phyloP scores from a whole-genome alignment of 1,139 yeast species.

The Yamadazyma friedrichii region DNA sequence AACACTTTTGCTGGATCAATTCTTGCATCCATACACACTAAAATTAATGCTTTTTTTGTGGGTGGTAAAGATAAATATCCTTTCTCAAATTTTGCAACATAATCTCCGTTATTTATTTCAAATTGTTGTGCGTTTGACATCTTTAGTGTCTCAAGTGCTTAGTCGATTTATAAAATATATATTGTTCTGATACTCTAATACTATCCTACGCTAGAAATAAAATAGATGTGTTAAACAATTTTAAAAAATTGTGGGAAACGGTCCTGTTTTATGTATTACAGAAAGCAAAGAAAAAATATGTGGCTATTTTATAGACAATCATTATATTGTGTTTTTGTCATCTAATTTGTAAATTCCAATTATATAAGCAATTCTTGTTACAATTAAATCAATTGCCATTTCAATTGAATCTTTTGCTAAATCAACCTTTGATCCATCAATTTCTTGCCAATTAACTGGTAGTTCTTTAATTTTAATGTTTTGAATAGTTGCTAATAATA shows the following conservation, averaged over 20 bases:
- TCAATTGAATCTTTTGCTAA: conserved; percentile 85
- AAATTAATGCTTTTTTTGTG: conserved; percentile 31
- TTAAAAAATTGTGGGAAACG: neutral
- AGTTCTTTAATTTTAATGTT: conserved; percentile 67
- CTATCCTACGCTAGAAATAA: too few species aligned
- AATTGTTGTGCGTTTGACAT: conserved; percentile 27
- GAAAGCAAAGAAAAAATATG: neutral
- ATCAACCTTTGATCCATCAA: conserved; percentile 91
- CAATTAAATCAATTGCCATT: conserved; percentile 95
- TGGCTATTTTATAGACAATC: neutral
- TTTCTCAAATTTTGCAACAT: conserved; percentile 21
- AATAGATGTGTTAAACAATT: too few species aligned
- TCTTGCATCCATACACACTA: conserved; percentile 48
- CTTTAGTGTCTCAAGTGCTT: too few species aligned
- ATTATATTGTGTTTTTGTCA: conserved; percentile 22
- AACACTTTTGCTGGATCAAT: conserved; percentile 40
- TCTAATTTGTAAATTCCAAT: conserved; percentile 69
- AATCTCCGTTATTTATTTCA: conserved; percentile 17
- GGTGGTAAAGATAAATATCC: conserved; percentile 37
- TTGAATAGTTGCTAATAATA: conserved; percentile 76
- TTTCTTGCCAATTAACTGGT: conserved; percentile 95
- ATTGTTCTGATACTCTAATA: too few species aligned
- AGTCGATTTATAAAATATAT: too few species aligned
- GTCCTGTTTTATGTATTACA: neutral
- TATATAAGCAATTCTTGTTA: conserved; percentile 84